Evolutionary conservation across 768 basidiomycete species (phyloP).

Genomic region (Leccinum imitatum): DNA sequence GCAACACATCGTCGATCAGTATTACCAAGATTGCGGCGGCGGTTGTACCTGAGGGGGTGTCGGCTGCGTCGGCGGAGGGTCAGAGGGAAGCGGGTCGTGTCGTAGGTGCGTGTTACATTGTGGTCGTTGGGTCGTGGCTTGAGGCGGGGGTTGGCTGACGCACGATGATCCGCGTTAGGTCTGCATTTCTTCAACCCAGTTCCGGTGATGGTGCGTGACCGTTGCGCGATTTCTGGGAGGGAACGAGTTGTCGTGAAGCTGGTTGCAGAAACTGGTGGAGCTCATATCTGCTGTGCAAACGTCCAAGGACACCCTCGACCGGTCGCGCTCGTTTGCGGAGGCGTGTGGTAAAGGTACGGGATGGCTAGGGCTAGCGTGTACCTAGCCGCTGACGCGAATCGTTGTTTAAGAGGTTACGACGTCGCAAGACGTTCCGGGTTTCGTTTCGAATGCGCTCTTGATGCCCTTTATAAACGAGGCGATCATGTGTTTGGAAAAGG

Average conservation of each 20-base stretch:
- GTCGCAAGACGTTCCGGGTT: constrained; percentile 91
- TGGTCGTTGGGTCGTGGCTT: not conserved
- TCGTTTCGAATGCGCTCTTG: constrained; percentile 90
- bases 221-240: not conserved
- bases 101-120: constrained; percentile 55
- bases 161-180: constrained; percentile 39
- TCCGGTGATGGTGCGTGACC: constrained; percentile 78
- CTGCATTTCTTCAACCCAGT: constrained; percentile 97
- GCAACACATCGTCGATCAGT: constrained; percentile 93
- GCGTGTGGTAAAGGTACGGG: constrained; percentile 83
- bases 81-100: constrained; percentile 68
- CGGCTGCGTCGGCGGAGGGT: constrained; percentile 61
- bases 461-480: constrained; percentile 99
- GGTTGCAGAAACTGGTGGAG: constrained; percentile 83
- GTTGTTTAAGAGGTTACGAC: constrained; percentile 73
- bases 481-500: constrained; percentile 91
- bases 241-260: not conserved
- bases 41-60: constrained; percentile 58
- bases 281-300: constrained; percentile 94
- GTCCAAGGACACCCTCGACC: constrained; percentile 67
- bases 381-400: not conserved
- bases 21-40: constrained; percentile 91
- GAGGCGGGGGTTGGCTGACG: not conserved
- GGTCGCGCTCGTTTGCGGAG: constrained; percentile 76
- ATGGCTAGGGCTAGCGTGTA: not conserved